Evolutionary conservation across 2,329 filamentous ascomycete genomes (phyloP).

Genomic region (Aspergillus aculeatus): DNA sequence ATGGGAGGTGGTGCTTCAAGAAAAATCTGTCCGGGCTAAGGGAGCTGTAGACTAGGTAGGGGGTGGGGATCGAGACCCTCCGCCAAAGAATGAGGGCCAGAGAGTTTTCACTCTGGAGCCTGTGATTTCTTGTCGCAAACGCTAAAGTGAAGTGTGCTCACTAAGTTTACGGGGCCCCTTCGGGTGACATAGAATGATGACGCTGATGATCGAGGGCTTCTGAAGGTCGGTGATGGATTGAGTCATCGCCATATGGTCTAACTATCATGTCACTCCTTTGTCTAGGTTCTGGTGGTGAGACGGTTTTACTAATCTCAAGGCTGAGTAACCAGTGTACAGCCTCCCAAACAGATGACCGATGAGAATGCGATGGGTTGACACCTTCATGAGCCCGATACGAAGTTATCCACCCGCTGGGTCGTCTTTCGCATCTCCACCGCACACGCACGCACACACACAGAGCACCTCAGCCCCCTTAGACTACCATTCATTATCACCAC

Average conservation of each 20-base stretch:
- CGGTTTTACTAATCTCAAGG: not conserved
- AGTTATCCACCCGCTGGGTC: not conserved
- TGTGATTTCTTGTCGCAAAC: slow-evolving; percentile 5
- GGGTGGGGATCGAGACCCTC: slow-evolving; percentile 1
- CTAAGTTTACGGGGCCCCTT: not conserved
- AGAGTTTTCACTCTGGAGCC: not conserved
- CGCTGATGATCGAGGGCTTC: not conserved
- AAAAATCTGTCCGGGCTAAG: not conserved
- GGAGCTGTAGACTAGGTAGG: slow-evolving; percentile 1
- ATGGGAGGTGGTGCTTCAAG: slow-evolving; percentile 6
- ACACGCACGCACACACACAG: not conserved
- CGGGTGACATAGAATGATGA: not conserved
- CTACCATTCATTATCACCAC: not conserved
- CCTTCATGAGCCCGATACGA: not conserved
- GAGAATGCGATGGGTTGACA: not conserved
- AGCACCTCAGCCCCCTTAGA: not conserved
- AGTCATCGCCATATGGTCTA: slow-evolving; percentile 1
- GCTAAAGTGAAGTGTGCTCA: not conserved
- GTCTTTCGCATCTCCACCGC: not conserved
- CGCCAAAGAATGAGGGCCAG: slow-evolving; percentile 2
- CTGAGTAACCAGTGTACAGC: not conserved
- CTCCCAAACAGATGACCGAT: not conserved
- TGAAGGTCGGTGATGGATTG: not conserved
- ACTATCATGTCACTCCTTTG: not conserved
- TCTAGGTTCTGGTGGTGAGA: not conserved